Percentiles rank a stretch among this genome's conserved stretches.
These are phyloP conservation scores for Otatea glauca DNA, from an alignment of 176 grass and related monocot species.

Conservation along the genomic window DNA sequence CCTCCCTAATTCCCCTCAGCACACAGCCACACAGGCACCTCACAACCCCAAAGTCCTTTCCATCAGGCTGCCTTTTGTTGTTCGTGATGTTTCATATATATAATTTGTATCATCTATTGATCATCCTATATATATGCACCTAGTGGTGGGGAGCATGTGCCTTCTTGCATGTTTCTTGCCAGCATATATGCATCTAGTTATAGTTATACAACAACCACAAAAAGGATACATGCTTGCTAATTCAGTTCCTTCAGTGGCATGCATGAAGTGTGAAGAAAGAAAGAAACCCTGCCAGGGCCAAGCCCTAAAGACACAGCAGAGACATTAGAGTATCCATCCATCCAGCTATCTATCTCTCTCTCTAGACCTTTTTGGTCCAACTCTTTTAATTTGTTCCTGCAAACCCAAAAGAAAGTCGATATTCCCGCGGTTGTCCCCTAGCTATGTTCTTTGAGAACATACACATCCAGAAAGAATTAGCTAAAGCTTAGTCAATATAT, in stretches of 20 bases:
- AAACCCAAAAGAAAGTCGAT: slow-evolving; percentile 41
- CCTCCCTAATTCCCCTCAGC: slow-evolving; percentile 21
- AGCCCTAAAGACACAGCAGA: slow-evolving; percentile 30
- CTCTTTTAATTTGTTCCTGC: slow-evolving; percentile 45
- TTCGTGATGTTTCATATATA: slow-evolving; percentile 35
- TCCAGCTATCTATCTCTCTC: not conserved
- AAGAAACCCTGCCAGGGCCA: slow-evolving; percentile 41
- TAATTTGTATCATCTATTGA: not conserved
- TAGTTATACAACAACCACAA: slow-evolving; percentile 41
- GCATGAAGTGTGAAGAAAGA: slow-evolving; percentile 35
- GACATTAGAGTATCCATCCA: not conserved
- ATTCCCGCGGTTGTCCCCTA: slow-evolving; percentile 36
- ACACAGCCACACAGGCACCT: slow-evolving; percentile 37
- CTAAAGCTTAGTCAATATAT: slow-evolving; percentile 44
- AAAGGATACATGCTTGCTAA: slow-evolving; percentile 25
- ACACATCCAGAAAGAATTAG: slow-evolving; percentile 28
- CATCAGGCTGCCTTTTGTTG: slow-evolving; percentile 18
- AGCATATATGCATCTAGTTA: slow-evolving; percentile 43
- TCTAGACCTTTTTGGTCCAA: slow-evolving; percentile 41
- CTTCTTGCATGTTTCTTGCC: slow-evolving; percentile 37
- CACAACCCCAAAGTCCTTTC: slow-evolving; percentile 31
- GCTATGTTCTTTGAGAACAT: slow-evolving; percentile 30
- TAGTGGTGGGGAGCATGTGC: slow-evolving; percentile 46
- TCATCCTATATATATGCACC: not conserved
- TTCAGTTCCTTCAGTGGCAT: slow-evolving; percentile 22